Conservation (phyloP, 2,329 filamentous ascomycete genomes). For the Cercospora sojina region DNA sequence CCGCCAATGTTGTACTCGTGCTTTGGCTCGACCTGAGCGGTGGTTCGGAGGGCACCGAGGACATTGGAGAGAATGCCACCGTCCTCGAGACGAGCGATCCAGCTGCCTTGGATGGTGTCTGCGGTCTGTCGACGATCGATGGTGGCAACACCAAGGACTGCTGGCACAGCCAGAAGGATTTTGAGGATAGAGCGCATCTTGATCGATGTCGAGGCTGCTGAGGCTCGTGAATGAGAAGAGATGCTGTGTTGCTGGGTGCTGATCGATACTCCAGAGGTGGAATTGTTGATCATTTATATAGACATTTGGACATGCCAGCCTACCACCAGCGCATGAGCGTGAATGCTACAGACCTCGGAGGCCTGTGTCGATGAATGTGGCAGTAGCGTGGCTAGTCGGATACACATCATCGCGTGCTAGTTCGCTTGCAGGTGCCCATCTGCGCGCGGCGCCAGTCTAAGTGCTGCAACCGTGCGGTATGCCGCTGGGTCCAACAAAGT, state of each 20-base stretch:
- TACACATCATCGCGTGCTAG: constrained; percentile 12
- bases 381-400: constrained; percentile 7
- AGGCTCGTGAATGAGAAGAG: neutral
- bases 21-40: constrained; percentile 22
- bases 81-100: constrained; percentile 26
- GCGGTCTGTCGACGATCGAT: constrained; percentile 24
- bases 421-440: constrained; percentile 10
- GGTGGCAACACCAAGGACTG: constrained; percentile 20
- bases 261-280: constrained; percentile 1
- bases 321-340: neutral
- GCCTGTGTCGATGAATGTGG: neutral
- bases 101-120: constrained; percentile 23
- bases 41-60: constrained; percentile 16
- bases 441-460: constrained; percentile 7
- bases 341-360: neutral
- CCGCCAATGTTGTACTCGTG: constrained; percentile 18
- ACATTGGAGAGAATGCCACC: constrained; percentile 16
- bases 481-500: constrained; percentile 8
- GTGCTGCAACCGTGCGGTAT: constrained; percentile 5
- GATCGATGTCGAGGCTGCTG: constrained; percentile 9
- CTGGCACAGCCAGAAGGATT: constrained; percentile 26
- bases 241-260: constrained; percentile 6
- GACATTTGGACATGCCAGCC: neutral
- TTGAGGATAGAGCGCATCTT: constrained; percentile 25
- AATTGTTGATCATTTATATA: constrained; percentile 12